Evolutionary conservation across 208 protist species (phyloP).

Genomic region (Crithidia sp.): DNA sequence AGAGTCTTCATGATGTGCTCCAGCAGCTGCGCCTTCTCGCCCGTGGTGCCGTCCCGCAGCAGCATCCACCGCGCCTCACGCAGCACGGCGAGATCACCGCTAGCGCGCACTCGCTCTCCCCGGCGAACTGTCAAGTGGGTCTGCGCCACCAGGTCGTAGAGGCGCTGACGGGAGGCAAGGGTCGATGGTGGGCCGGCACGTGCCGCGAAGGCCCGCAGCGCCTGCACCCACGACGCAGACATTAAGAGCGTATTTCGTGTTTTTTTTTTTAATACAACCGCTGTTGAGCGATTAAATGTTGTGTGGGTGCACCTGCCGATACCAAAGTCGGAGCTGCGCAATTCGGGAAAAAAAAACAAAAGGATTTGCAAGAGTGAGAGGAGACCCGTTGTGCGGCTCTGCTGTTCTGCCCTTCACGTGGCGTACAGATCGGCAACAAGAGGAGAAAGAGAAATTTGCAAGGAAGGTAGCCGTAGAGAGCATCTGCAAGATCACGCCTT

Average conservation of each 20-base stretch:
- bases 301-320: no score
- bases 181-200: constrained; percentile 14
- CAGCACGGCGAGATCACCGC: constrained; percentile 42
- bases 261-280: neutral
- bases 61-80: constrained; percentile 58
- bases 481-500: no score
- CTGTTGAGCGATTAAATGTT: neutral
- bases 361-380: no score
- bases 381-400: no score
- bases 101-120: constrained; percentile 24
- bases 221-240: constrained; percentile 37
- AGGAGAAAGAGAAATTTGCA: no score
- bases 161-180: constrained; percentile 11
- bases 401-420: no score
- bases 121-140: constrained; percentile 40
- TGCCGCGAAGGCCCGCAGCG: constrained; percentile 27
- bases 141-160: constrained; percentile 42
- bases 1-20: constrained; percentile 58
- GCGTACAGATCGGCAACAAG: no score
- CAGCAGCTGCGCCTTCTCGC: constrained; percentile 39
- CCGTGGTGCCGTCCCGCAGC: constrained; percentile 40
- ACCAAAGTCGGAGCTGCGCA: no score
- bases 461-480: no score
- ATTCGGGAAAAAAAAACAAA: constrained; percentile 1
- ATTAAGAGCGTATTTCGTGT: neutral